These are phyloP conservation scores for Microbotryum silenes-acaulis DNA, from an alignment of 1,284 basidiomycete genomes.

Conservation along the genomic window DNA sequence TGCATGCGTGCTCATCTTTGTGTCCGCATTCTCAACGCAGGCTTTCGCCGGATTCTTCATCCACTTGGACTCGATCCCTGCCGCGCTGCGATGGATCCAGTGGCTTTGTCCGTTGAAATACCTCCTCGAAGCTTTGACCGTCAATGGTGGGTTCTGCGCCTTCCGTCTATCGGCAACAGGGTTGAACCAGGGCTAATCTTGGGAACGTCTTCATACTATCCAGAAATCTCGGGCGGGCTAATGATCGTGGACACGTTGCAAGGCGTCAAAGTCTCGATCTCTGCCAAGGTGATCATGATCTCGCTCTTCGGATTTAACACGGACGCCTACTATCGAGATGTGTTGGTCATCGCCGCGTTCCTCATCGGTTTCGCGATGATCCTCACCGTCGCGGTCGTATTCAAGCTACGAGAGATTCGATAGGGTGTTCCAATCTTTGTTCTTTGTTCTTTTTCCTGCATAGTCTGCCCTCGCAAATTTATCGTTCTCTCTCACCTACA, in stretches of 20 bases:
- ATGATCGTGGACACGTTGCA: conserved; percentile 69
- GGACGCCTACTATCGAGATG: conserved; percentile 70
- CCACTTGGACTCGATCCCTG: conserved; percentile 29
- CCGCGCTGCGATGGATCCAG: conserved; percentile 44
- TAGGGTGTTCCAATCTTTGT: conserved; percentile 33
- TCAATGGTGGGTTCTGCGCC: not conserved
- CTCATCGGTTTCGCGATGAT: conserved; percentile 63
- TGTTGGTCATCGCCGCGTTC: conserved; percentile 73
- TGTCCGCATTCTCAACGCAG: not conserved
- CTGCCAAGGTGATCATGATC: conserved; percentile 73
- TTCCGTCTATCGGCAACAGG: not conserved
- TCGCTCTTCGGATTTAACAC: conserved; percentile 71
- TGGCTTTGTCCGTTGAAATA: conserved; percentile 68
- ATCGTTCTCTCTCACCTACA: no score
- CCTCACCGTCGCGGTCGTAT: conserved; percentile 64
- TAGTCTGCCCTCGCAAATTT: no score
- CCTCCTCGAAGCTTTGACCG: conserved; percentile 53
- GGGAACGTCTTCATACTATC: conserved; percentile 44
- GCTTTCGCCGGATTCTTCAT: conserved; percentile 47
- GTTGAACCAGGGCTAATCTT: not conserved
- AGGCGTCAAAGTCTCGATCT: conserved; percentile 71
- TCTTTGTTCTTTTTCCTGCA: no score
- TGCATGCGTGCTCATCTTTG: no score
- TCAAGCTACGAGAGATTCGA: conserved; percentile 61
- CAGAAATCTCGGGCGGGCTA: conserved; percentile 72